Evolutionary conservation across 2,329 filamentous ascomycete genomes (phyloP), one percentile per base, ranked within the genome.

Genomic region (Nemania sp.): DNA sequence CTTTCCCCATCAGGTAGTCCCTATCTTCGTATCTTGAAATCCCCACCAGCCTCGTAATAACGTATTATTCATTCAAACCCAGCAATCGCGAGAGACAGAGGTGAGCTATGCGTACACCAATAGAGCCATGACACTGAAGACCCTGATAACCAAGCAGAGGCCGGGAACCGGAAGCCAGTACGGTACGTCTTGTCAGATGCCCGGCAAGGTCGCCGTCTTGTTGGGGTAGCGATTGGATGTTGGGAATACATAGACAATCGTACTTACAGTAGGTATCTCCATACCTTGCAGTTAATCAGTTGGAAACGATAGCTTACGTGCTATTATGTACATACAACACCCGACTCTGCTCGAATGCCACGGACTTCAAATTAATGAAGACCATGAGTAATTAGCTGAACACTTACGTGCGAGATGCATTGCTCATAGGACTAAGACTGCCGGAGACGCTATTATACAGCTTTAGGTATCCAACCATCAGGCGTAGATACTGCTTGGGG

Each of bases 71-170:
- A 26, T 17, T 39, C 45, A n/a, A n/a, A n/a, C n/a, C n/a, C n/a
- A n/a, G n/a, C n/a, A n/a, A n/a, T n/a, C n/a, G n/a, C n/a, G n/a
- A n/a, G n/a, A 30, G 6, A 43, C 45, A 12, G n/a, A 20, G n/a
- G 44, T 41, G 12, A 46, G 12, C 28, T 30, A 44, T 34, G 47
- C n/a, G n/a, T n/a, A n/a, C n/a, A n/a, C 43, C 45, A 59, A 53
- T 59, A 34, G 42, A 46, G 41, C 45, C 19, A 46, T 53, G 56
- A 59, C 53, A 59, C 54, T 52, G 54, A 42, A 24, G 39, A 22
- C 50, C 53, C 15, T 44, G 37, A 44, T 37, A 45, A 8, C 24
- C 49, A 20, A 36, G 26, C 23, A 36, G n/a, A 40, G 30, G 36
- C 30, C 52, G 44, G 41, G 33, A 53, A 50, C 49, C 52, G 49